Conservation (phyloP, 495 filamentous ascomycete species). For the Daldinia childiae region DNA sequence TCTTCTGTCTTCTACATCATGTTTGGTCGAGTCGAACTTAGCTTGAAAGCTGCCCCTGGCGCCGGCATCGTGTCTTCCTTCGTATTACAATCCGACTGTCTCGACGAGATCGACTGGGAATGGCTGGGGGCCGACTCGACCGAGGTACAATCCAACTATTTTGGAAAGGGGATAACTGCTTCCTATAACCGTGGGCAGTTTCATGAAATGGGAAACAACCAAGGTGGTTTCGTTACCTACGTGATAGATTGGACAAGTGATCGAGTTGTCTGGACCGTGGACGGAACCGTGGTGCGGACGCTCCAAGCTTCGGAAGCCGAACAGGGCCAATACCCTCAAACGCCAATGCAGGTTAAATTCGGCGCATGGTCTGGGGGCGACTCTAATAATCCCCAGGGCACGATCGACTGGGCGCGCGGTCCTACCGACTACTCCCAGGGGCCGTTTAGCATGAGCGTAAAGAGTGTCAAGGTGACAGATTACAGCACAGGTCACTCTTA, state of each 20-base stretch:
- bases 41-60: constrained; percentile 75
- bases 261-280: constrained; percentile 83
- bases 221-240: constrained; percentile 82
- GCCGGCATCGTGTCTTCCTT: constrained; percentile 82
- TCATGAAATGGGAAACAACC: constrained; percentile 68
- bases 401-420: constrained; percentile 88
- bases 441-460: constrained; percentile 86
- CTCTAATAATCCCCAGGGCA: constrained; percentile 72
- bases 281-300: constrained; percentile 73
- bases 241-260: constrained; percentile 86
- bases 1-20: constrained; percentile 82
- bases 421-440: constrained; percentile 79
- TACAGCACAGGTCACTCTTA: constrained; percentile 91
- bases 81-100: constrained; percentile 86
- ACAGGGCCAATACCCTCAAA: constrained; percentile 82
- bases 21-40: constrained; percentile 79
- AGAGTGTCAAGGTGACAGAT: constrained; percentile 79
- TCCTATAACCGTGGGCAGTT: constrained; percentile 80
- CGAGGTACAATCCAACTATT: constrained; percentile 90
- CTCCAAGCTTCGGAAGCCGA: constrained; percentile 66
- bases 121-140: constrained; percentile 73
- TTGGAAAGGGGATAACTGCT: constrained; percentile 83
- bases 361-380: constrained; percentile 92
- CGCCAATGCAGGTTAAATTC: constrained; percentile 86
- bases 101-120: constrained; percentile 96